Evolutionary conservation across 2,329 filamentous ascomycete genomes (phyloP).

Genomic region (Myriangium duriaei): DNA sequence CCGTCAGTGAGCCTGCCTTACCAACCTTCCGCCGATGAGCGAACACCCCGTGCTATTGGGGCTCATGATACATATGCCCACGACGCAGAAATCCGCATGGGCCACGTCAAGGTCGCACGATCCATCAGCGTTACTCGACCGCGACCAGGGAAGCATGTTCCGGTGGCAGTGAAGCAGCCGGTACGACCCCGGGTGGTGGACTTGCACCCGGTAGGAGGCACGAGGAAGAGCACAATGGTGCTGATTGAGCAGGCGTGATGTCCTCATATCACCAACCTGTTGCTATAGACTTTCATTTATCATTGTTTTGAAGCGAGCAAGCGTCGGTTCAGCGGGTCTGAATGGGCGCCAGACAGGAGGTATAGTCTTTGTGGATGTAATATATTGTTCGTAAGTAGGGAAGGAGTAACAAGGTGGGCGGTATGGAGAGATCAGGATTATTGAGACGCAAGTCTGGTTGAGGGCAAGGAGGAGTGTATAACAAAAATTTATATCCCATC

Average conservation of each 20-base stretch:
- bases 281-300: too few relatives aligned
- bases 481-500: too few relatives aligned
- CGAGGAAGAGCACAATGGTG: conserved; percentile 21
- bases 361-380: too few relatives aligned
- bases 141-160: conserved; percentile 4
- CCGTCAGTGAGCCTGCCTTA: neutral
- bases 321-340: too few relatives aligned
- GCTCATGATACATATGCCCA: neutral
- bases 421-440: too few relatives aligned
- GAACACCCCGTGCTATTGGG: neutral
- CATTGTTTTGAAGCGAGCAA: too few relatives aligned
- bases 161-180: conserved; percentile 18
- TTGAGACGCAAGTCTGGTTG: too few relatives aligned
- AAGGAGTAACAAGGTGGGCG: too few relatives aligned
- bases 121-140: conserved; percentile 2
- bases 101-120: conserved; percentile 2
- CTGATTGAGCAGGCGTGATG: conserved; percentile 17
- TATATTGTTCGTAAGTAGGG: too few relatives aligned
- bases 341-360: too few relatives aligned
- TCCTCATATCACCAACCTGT: too few relatives aligned
- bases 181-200: conserved; percentile 21
- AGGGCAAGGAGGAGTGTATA: too few relatives aligned
- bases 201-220: conserved; percentile 13
- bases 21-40: neutral
- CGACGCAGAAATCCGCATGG: neutral